Base-by-base conservation (phyloP, 2,329 filamentous ascomycete species). In the Pseudonectria foliicola region DNA sequence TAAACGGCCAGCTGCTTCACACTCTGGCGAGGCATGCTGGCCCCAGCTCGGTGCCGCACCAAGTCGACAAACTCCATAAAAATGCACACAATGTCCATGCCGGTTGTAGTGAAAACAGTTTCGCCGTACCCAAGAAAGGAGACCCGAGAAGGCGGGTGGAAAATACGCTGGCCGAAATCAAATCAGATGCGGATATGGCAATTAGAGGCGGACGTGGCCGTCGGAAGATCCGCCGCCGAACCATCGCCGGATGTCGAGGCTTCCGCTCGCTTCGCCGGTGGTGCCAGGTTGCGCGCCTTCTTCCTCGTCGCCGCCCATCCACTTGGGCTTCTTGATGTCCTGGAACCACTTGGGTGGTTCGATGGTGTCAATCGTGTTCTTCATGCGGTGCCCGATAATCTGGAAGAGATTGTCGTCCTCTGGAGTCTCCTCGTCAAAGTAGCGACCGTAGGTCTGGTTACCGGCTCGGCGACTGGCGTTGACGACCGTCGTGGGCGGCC, bases 281-380 rank as follows among this genome's bases (percentile, higher is more conserved):
- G 51, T 50, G 13, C 35, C 36, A 23, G 54, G 51, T 5, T 54
- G 18, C 18, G 18, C 52, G 3, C 52, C 52, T 12, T 48, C 57
- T 12, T 62, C 65, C 10, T 70, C 70, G 34, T 75, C 72, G 15
- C 73, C 75, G 13, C 77, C 75, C 77, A 92, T 84, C 87, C 87
- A 93, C 50, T 79, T 82, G 5, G 86, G 87, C 54, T 81, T 77
- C 59, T 81, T 85, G 59, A 89, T 75, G 16, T 85, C 82, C 48
- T 79, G 74, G 44, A 95, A 66, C 88, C 89, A 96, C 44, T 80
- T 80, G 0, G 92, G 90, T 21, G 81, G 73, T 34, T 88, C 82
- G 2, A 87, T 73, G 1, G 79, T 83, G 42, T 96, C 90, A 34
- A 96, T 77, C 0, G 92, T 96, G 54, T 98, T 98, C 61, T 81